Base-by-base conservation (phyloP, 2,329 filamentous ascomycete genomes). In the Talaromyces islandicus region DNA sequence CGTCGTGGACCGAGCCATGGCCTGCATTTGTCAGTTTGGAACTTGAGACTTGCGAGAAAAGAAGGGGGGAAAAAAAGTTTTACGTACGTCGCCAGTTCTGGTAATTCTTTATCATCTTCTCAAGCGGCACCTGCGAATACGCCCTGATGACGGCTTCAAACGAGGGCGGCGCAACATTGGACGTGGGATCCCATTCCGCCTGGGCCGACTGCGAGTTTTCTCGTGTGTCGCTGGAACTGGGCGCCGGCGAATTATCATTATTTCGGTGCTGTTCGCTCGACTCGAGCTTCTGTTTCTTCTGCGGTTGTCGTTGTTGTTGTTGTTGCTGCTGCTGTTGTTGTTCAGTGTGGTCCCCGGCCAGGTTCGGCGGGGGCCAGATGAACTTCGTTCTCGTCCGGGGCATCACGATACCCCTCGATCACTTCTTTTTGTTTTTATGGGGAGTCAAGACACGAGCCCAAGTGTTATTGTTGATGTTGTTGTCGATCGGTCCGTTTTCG, bases 321-420 rank as follows among this genome's bases (percentile, higher is more conserved):
- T 41, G 27, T 48, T 56, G 43, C 14, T 27, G 58, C 48, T 63
- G 43, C 51, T 35, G 41, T 3, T 46, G 29, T 43, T 53, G 46
- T 7, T 29, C 35, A 19, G 56, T n/a, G 19, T 27, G 29, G 46
- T 51, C 43, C 14, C 48, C n/a, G n/a, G 29, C 38, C 29, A 59
- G 32, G 51, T 35, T 59, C 14, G 50, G 35, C 52, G 61, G 61
- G 2, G 61, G 61, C 61, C 61, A 63, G 51, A 63, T 63, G 61
- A 61, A 63, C 53, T 63, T 63, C 7, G 61, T 63, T 46, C 61
- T 38, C 17, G 61, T 58, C 14, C 61, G 61, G 51, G 61, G 61
- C 61, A 63, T 63, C 19, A 27, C 41, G 19, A 10, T 24, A 24
- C 14, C 21, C 19, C 24, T 17, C 12, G 5, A 29, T 32, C 7